Conservation (phyloP, 2,329 filamentous ascomycete genomes). For the Epicoccum nigrum region DNA sequence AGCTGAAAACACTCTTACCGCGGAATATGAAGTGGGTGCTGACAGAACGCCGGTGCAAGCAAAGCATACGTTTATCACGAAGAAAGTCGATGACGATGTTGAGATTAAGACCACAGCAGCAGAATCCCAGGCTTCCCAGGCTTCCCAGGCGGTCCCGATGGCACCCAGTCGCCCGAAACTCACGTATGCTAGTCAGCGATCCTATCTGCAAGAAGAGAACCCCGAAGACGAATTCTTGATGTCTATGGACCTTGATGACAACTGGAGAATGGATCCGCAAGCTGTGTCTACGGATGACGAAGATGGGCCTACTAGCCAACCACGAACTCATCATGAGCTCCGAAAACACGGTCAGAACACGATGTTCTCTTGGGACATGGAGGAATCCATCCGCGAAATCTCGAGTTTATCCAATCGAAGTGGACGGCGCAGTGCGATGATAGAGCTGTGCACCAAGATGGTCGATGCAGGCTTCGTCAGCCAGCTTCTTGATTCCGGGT, state of each 20-base stretch:
- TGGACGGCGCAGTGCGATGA: constrained; percentile 58
- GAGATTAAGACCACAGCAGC: constrained; percentile 23
- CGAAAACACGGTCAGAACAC: constrained; percentile 63
- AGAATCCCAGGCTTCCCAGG: constrained; percentile 38
- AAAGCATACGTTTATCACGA: background rate
- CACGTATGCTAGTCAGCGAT: constrained; percentile 66
- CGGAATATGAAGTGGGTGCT: background rate
- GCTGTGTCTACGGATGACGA: constrained; percentile 53
- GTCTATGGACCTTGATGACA: constrained; percentile 41
- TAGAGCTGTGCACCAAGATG: constrained; percentile 63
- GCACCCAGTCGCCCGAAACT: constrained; percentile 49
- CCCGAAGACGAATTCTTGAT: constrained; percentile 49
- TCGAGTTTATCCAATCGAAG: constrained; percentile 53
- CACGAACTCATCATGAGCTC: constrained; percentile 67
- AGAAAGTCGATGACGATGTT: constrained; percentile 20
- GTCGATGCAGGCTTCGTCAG: constrained; percentile 66
- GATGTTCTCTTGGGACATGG: constrained; percentile 61
- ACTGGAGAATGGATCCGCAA: constrained; percentile 25
- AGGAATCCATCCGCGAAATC: constrained; percentile 65
- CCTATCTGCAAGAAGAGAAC: constrained; percentile 62
- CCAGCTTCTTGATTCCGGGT: constrained; percentile 76
- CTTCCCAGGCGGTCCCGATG: constrained; percentile 30
- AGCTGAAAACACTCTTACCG: constrained; percentile 12
- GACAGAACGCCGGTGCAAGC: constrained; percentile 1
- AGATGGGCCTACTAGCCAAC: constrained; percentile 44